Evolutionary conservation across 257 asterid species (phyloP), one percentile per base, ranked within the genome.

Genomic region (Plectranthus barbatus): DNA sequence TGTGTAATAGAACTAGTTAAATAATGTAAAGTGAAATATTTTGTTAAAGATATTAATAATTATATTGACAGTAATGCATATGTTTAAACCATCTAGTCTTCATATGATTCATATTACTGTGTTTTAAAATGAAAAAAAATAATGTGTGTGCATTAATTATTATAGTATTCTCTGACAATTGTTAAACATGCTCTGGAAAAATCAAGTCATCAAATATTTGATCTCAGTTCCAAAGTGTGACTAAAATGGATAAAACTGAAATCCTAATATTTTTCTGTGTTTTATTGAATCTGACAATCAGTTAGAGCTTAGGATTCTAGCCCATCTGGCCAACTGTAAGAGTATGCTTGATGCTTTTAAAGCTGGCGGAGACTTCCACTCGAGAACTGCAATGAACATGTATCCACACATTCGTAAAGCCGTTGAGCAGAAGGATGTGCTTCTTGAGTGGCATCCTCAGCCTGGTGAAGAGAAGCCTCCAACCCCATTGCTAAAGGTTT

Each of bases 361-460:
- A 77, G 97, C 99, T 62, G 99, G 99, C 36, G 99, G 99, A 56
- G 99, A 93, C 74, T 93, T 93, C 78, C 99, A 93, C 72, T 93
- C 99, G 1, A 84, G 99, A 76, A 93, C 99, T 42, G 99, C 99
- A 17, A 86, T 92, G 97, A 92, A 87, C 69, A 92, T 92, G 99
- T 92, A 89, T 80, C 90, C 95, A 1, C 96, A 87, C 74, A 89
- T 92, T 71, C 94, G 88, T 56, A 78, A 82, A 60, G 97, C 99
- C 9, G 76, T 92, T 61, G 83, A 89, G 41, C 69, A 62, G 13
- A 84, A 80, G 62, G 72, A 69, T 7, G 99, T 87, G 68, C 96
- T 90, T 67, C 96, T 93, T n/a, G 97, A 93, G 83, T 93, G 99
- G 99, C 70, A 82, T 80, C 95, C 95, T 78, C 80, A 80, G 67